Conservation (phyloP, 2,329 filamentous ascomycete genomes). For the Taxawa tesnikishii region DNA sequence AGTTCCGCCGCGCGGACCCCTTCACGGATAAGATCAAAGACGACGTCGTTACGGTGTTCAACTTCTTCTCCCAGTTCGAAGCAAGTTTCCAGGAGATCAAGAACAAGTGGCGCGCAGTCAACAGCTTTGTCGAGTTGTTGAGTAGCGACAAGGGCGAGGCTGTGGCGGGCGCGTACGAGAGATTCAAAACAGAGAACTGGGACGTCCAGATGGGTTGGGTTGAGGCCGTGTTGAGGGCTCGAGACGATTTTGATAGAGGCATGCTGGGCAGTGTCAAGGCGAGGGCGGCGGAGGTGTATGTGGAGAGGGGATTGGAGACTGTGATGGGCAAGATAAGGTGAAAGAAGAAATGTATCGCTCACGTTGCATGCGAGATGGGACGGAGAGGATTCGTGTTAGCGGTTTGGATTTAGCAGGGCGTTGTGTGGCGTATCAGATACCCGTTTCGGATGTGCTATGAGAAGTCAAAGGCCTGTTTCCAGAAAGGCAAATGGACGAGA, state of each 20-base stretch:
- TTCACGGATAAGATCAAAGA: conserved; percentile 90
- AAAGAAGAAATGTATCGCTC: no score
- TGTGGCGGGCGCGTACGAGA: conserved; percentile 66
- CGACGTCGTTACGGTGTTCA: conserved; percentile 81
- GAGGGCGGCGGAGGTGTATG: conserved; percentile 72
- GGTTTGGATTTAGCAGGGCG: no score
- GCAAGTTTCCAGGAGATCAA: conserved; percentile 68
- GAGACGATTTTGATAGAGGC: conserved; percentile 87
- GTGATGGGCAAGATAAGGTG: conserved; percentile 93
- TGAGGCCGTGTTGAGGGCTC: conserved; percentile 70
- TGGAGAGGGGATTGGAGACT: conserved; percentile 72
- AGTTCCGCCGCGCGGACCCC: conserved; percentile 75
- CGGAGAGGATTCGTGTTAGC: no score
- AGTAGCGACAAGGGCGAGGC: conserved; percentile 57
- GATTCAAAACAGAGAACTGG: conserved; percentile 81
- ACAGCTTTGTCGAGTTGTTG: conserved; percentile 71
- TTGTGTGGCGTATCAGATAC: no score
- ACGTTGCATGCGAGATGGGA: no score
- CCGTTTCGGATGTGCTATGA: no score
- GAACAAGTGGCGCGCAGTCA: conserved; percentile 83
- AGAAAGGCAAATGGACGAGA: no score
- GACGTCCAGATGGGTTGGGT: conserved; percentile 94
- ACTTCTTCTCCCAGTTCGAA: conserved; percentile 66
- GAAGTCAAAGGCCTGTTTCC: no score
- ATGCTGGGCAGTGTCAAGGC: conserved; percentile 85